These are phyloP conservation scores for Penicillium roqueforti DNA, from an alignment of 495 filamentous ascomycete genomes.

Conservation along the genomic window DNA sequence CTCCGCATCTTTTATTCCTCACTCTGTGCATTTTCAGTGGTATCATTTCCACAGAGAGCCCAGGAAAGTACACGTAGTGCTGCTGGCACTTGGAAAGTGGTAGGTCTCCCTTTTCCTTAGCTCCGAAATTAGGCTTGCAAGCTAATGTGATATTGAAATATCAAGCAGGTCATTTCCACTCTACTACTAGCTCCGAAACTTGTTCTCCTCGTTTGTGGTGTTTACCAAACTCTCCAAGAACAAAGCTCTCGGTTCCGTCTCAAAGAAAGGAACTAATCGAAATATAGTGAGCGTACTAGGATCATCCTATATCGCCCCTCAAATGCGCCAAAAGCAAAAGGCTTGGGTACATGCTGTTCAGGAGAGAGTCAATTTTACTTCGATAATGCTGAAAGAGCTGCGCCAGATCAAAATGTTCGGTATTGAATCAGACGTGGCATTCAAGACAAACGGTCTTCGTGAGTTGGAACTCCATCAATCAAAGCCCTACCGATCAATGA, in stretches of 20 bases:
- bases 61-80: neutral
- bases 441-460: neutral
- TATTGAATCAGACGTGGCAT: neutral
- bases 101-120: neutral
- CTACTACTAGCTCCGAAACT: neutral
- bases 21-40: neutral
- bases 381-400: neutral
- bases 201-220: neutral
- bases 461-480: neutral
- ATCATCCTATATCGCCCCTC: neutral
- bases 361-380: neutral
- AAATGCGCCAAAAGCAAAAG: neutral
- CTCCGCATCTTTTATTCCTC: neutral
- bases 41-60: neutral
- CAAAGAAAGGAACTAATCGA: neutral
- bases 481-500: neutral
- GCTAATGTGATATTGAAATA: neutral
- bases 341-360: neutral
- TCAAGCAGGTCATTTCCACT: neutral
- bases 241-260: neutral
- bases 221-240: neutral
- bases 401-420: neutral
- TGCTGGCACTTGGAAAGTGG: neutral
- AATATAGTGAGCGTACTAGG: neutral
- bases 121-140: neutral